Percentiles rank a stretch among this genome's conserved stretches.
Evolutionary conservation across 2,329 filamentous ascomycete genomes (phyloP).

Genomic region (Teratosphaeria viscida): DNA sequence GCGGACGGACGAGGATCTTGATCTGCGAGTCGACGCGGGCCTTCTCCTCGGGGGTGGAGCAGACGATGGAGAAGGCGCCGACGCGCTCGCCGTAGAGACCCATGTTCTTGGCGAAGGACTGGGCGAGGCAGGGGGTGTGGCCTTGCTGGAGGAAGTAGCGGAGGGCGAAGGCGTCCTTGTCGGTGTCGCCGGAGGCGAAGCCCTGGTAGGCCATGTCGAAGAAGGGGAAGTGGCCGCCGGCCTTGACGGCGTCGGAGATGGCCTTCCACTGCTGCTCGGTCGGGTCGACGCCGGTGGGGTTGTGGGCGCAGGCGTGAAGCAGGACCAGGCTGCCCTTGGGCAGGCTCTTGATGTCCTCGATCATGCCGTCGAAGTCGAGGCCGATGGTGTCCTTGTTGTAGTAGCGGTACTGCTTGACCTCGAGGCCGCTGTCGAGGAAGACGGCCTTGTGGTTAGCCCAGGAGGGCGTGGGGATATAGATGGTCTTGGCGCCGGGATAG

Average conservation of each 20-base stretch:
- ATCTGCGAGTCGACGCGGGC: constrained; percentile 93
- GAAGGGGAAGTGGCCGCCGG: constrained; percentile 82
- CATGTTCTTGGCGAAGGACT: constrained; percentile 99
- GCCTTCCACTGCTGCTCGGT: constrained; percentile 84
- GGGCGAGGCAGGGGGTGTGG: constrained; percentile 76
- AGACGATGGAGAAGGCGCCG: constrained; percentile 89
- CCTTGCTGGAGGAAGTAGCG: constrained; percentile 89
- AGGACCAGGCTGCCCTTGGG: constrained; percentile 81
- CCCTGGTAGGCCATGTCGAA: constrained; percentile 99
- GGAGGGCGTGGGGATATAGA: constrained; percentile 91
- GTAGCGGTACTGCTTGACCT: constrained; percentile 94
- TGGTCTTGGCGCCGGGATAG: constrained; percentile 84
- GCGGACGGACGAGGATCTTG: constrained; percentile 92
- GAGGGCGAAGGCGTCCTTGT: constrained; percentile 87
- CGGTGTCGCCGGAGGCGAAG: constrained; percentile 84
- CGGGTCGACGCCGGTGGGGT: constrained; percentile 93
- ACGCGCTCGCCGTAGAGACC: constrained; percentile 98
- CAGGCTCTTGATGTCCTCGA: constrained; percentile 80
- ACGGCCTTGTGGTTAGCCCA: constrained; percentile 98
- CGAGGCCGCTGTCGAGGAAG: constrained; percentile 84
- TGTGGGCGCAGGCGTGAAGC: constrained; percentile 95
- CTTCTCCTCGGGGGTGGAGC: constrained; percentile 77
- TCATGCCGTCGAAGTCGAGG: constrained; percentile 89
- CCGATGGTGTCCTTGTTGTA: constrained; percentile 99
- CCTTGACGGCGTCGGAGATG: constrained; percentile 79